Conservation (phyloP, 2,329 filamentous ascomycete genomes). For the Aspergillus fumigatus region DNA sequence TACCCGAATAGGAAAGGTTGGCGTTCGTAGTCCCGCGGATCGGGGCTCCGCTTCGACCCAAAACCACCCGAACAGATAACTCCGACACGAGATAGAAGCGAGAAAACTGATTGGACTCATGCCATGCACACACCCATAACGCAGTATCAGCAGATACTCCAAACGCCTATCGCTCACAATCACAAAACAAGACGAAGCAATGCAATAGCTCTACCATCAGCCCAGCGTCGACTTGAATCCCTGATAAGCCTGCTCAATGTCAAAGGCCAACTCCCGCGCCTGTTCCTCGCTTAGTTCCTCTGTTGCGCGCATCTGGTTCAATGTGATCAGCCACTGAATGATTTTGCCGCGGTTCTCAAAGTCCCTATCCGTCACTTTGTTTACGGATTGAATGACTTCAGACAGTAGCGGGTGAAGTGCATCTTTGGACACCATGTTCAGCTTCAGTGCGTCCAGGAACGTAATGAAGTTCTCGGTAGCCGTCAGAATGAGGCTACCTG, state of each 20-base stretch:
- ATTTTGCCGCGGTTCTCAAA: slow-evolving; percentile 97
- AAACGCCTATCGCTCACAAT: slow-evolving; percentile 10
- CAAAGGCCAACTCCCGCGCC: slow-evolving; percentile 81
- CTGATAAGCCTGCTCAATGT: slow-evolving; percentile 90
- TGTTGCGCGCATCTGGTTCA: slow-evolving; percentile 96
- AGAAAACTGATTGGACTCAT: neutral
- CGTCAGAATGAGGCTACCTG: slow-evolving; percentile 70
- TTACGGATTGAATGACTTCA: slow-evolving; percentile 94
- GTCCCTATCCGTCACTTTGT: slow-evolving; percentile 91
- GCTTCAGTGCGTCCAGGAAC: slow-evolving; percentile 87
- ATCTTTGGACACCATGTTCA: slow-evolving; percentile 90
- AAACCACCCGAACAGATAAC: slow-evolving; percentile 6
- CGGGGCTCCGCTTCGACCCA: slow-evolving; percentile 13
- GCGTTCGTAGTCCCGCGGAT: slow-evolving; percentile 25
- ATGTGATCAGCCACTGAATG: slow-evolving; percentile 92
- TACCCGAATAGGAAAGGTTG: slow-evolving; percentile 29
- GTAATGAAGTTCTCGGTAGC: slow-evolving; percentile 99
- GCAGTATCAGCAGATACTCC: slow-evolving; percentile 7
- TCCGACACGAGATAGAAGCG: slow-evolving; percentile 1
- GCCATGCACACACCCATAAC: neutral
- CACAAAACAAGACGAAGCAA: neutral
- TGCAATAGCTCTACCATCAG: slow-evolving; percentile 28
- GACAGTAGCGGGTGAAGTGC: slow-evolving; percentile 92
- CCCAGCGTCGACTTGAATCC: slow-evolving; percentile 81
- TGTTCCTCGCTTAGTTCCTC: slow-evolving; percentile 86